Conservation (phyloP, 1,284 basidiomycete genomes). For the Trichosporon inkin region DNA sequence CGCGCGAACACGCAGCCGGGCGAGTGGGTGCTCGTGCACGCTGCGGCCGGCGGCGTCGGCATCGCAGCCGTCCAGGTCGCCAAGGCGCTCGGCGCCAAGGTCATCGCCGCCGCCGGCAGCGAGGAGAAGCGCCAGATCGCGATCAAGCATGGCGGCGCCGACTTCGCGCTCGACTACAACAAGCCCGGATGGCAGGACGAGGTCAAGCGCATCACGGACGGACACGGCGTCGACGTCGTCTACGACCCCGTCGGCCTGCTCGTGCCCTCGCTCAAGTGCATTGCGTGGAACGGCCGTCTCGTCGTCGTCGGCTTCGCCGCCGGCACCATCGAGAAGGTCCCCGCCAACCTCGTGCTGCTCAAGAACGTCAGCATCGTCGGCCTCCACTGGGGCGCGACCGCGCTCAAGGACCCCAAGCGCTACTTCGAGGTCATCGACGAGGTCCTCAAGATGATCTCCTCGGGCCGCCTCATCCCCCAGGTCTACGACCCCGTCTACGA, state of each 20-base stretch:
- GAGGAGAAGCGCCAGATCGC: constrained; percentile 50
- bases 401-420: constrained; percentile 65
- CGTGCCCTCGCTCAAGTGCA: constrained; percentile 64
- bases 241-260: constrained; percentile 73
- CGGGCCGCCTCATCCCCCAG: constrained; percentile 65
- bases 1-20: constrained; percentile 70
- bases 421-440: constrained; percentile 68
- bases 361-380: constrained; percentile 81
- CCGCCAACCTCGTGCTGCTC: constrained; percentile 78
- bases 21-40: constrained; percentile 83
- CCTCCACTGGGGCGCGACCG: constrained; percentile 81
- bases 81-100: constrained; percentile 57
- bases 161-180: constrained; percentile 50
- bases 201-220: constrained; percentile 62
- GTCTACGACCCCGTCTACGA: constrained; percentile 67
- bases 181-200: constrained; percentile 51
- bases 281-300: constrained; percentile 88
- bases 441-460: constrained; percentile 66
- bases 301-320: constrained; percentile 88
- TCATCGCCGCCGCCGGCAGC: constrained; percentile 52
- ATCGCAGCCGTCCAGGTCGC: constrained; percentile 84
- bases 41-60: constrained; percentile 79
- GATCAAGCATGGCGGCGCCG: constrained; percentile 46
- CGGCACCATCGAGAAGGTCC: constrained; percentile 83
- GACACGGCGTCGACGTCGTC: constrained; percentile 78